phyloP scores from a whole-genome alignment of 2,329 filamentous ascomycete genomes.

The Cladosporium velox region DNA sequence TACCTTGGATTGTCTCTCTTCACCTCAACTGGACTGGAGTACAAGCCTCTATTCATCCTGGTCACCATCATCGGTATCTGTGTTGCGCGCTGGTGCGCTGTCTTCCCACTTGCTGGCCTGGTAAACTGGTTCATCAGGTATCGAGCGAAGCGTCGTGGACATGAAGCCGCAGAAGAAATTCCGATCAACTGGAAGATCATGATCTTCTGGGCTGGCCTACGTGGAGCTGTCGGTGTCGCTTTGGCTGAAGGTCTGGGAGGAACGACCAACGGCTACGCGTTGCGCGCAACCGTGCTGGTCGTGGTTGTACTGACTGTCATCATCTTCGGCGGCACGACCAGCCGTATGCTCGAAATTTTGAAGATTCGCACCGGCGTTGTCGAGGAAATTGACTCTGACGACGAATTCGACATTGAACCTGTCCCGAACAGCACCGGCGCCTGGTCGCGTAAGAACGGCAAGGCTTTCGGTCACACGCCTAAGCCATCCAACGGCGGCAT shows the following conservation, averaged over 20 bases:
- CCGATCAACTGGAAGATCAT: constrained; percentile 97
- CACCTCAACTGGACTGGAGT: constrained; percentile 82
- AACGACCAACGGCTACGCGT: constrained; percentile 70
- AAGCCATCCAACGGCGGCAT: constrained; percentile 59
- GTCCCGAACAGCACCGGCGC: constrained; percentile 64
- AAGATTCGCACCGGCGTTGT: constrained; percentile 96
- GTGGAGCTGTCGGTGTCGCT: constrained; percentile 93
- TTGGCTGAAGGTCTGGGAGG: constrained; percentile 85
- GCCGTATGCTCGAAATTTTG: constrained; percentile 94
- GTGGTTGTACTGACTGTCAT: constrained; percentile 98
- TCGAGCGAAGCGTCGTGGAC: constrained; percentile 73
- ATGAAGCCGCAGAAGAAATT: constrained; percentile 79
- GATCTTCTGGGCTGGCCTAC: constrained; percentile 98
- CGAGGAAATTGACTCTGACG: constrained; percentile 95
- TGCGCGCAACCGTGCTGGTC: constrained; percentile 93
- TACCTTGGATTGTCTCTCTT: constrained; percentile 94
- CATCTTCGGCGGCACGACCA: constrained; percentile 96
- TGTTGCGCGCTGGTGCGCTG: constrained; percentile 85
- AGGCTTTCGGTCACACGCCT: constrained; percentile 75
- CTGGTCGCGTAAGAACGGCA: constrained; percentile 78
- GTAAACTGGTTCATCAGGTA: constrained; percentile 95
- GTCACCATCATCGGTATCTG: constrained; percentile 91
- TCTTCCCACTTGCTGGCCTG: constrained; percentile 84
- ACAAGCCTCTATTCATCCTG: constrained; percentile 93
- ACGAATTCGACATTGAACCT: constrained; percentile 94